These are phyloP conservation scores for Geoglossum cookeanum DNA, from an alignment of 2,329 filamentous ascomycete species.

Conservation along the genomic window DNA sequence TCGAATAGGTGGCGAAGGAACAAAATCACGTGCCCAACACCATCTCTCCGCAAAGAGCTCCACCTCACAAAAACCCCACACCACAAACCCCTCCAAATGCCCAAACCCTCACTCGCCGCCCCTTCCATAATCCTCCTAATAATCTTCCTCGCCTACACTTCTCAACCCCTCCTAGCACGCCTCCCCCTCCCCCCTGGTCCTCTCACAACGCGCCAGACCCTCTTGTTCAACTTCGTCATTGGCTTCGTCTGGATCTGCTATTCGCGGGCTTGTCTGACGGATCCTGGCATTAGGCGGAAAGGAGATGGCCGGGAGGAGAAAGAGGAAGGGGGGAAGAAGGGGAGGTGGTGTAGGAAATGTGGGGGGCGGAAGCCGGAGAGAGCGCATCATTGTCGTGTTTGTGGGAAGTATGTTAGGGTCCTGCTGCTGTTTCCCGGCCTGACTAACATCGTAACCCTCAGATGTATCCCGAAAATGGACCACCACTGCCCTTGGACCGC, in stretches of 20 bases:
- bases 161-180: slow-evolving; percentile 47
- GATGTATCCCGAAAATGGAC: slow-evolving; percentile 65
- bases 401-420: slow-evolving; percentile 32
- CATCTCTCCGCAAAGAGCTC: too few relatives aligned
- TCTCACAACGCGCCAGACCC: slow-evolving; percentile 34
- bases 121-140: slow-evolving; percentile 28
- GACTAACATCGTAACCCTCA: slow-evolving; percentile 11
- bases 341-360: slow-evolving; percentile 59
- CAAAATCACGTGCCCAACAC: too few relatives aligned
- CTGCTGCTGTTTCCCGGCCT: not conserved
- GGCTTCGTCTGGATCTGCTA: slow-evolving; percentile 50
- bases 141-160: slow-evolving; percentile 48
- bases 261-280: slow-evolving; percentile 38
- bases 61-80: too few relatives aligned
- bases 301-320: slow-evolving; percentile 10
- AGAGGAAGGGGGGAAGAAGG: slow-evolving; percentile 12
- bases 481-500: slow-evolving; percentile 74
- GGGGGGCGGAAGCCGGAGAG: slow-evolving; percentile 53
- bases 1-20: too few relatives aligned
- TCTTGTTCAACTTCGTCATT: slow-evolving; percentile 48
- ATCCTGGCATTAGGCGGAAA: slow-evolving; percentile 29
- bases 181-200: slow-evolving; percentile 38
- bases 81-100: too few relatives aligned
- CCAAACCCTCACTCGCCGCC: too few relatives aligned
- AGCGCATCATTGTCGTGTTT: slow-evolving; percentile 66